Evolutionary conservation across 2,329 filamentous ascomycete species (phyloP), one percentile per base, ranked within the genome.

Genomic region (Monosporascus sp.): DNA sequence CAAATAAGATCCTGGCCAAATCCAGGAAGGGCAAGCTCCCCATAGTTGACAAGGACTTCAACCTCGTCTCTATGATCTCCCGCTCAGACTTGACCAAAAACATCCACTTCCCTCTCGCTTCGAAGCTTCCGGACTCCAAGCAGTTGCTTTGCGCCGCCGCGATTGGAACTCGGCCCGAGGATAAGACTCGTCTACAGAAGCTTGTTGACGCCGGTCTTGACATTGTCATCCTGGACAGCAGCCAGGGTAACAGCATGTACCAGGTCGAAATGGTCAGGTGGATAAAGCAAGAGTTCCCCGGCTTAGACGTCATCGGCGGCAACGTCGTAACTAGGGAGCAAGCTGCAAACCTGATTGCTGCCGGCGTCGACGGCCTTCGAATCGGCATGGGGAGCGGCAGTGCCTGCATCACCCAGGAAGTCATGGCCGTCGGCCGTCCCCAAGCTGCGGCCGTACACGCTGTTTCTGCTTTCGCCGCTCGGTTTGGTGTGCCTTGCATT

Each of bases 1-100:
- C 94, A 68, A 99, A 99, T 77, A 85, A 85, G 63, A 93, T 97
- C 61, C 85, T 99, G 50, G 88, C 90, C 70, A 86, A 89, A 76
- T 97, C 93, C 57, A 97, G 96, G 84, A 99, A 99, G 82, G 94
- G 94, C 75, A 97, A 97, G 80, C 85, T 97, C 55, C 92, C 92
- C 57, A 96, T 96, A 57, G 86, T 96, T 49, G 92, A 97, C 74
- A 78, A 84, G 67, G 76, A 86, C 50, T 87, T 86, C 69, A 95
- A 96, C 77, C 82, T 96, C 48, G 85, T 96, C 58, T 96, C 94
- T 62, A 88, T 96, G 79, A 87, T 97, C 70, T 92, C 89, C 58
- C 86, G 94, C 65, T 96, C 92, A 65, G 94, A 99, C 75, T 77
- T 99, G 75, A 97, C 92, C 80, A 99, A 99, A 83, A 99, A 99